Conservation (phyloP, 805 yeast species). For the Yamadazyma nakazawae region DNA sequence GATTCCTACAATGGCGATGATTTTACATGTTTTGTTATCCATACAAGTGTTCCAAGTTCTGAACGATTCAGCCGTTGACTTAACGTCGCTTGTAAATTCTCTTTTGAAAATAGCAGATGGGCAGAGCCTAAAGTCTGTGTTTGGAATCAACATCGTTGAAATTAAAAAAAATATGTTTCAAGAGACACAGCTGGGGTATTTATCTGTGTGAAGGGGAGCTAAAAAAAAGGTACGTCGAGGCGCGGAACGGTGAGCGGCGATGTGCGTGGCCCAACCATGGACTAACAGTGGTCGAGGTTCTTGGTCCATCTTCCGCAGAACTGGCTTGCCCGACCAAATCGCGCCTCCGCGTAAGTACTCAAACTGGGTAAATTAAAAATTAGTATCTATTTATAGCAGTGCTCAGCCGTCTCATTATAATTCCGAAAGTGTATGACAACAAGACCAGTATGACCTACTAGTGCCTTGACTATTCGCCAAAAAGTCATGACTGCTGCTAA, state of each 20-base stretch:
- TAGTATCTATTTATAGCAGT: neutral
- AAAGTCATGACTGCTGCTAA: neutral
- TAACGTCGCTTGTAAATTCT: constrained; percentile 17
- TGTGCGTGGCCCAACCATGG: neutral
- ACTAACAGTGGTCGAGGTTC: neutral
- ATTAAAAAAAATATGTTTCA: neutral
- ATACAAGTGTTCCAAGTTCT: constrained; percentile 74
- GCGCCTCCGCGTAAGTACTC: no score
- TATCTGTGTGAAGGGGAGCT: neutral
- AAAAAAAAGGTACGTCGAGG: neutral
- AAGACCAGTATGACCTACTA: constrained; percentile 2
- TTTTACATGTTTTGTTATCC: constrained; percentile 72
- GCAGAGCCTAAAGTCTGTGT: constrained; percentile 8
- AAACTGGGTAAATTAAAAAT: no score
- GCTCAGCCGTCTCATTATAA: neutral
- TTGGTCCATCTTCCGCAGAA: no score
- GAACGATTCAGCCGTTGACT: constrained; percentile 49
- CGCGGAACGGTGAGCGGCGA: neutral
- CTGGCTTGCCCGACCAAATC: no score
- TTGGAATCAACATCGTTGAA: constrained; percentile 7
- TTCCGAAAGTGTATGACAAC: neutral
- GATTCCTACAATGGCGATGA: constrained; percentile 72
- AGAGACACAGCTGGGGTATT: no score
- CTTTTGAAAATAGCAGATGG: constrained; percentile 11
- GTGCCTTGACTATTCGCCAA: neutral